These are phyloP conservation scores for Avena sativa DNA, from an alignment of 176 grass and related monocot species.

Conservation along the genomic window DNA sequence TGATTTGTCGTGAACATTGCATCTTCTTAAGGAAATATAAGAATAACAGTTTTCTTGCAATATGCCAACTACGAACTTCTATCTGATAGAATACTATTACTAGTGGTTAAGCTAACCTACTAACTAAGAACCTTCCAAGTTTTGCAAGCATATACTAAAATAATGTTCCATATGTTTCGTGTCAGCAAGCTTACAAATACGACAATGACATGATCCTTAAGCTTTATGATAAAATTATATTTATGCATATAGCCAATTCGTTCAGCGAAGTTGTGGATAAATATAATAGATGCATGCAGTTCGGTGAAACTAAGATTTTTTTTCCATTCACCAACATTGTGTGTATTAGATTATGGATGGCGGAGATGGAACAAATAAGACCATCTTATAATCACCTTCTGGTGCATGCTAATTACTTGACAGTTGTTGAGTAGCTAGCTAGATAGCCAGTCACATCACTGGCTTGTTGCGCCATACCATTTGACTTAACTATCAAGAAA, in stretches of 20 bases:
- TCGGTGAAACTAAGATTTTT: conserved; percentile 15
- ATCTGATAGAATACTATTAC: not conserved
- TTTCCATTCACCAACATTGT: not conserved
- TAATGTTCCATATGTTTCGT: not conserved
- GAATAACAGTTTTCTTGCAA: not conserved
- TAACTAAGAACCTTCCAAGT: not conserved
- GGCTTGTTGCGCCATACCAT: conserved; percentile 4
- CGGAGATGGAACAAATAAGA: not conserved
- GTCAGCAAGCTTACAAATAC: not conserved
- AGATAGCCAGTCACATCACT: conserved; percentile 23
- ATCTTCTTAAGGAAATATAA: not conserved
- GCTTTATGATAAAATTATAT: not conserved
- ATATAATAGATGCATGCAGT: conserved; percentile 6
- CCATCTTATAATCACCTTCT: conserved; percentile 16
- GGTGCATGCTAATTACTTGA: conserved; percentile 4
- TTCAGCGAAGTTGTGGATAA: conserved; percentile 11
- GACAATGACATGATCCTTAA: not conserved
- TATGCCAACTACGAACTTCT: conserved; percentile 7
- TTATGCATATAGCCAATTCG: not conserved
- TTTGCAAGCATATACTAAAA: not conserved
- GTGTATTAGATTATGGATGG: not conserved
- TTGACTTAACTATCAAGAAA: conserved; percentile 31
- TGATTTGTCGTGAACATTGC: not conserved
- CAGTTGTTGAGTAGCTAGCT: conserved; percentile 5
- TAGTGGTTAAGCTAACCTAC: not conserved